phyloP scores from a whole-genome alignment of 2,329 filamentous ascomycete species.

The Thielaviopsis ethacetica region DNA sequence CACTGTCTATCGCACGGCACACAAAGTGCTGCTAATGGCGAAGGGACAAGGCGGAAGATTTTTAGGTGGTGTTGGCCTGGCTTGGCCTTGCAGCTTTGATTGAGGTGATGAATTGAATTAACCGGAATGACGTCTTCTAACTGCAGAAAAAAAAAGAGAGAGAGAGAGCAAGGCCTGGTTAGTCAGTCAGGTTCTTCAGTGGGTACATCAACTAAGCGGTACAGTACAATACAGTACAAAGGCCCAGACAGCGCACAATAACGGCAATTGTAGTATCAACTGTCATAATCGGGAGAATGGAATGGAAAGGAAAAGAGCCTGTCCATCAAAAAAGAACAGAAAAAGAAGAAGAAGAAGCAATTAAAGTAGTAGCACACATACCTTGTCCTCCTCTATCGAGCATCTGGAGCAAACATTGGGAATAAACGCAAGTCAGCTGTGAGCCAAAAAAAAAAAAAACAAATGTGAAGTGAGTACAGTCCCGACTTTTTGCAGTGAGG shows the following conservation, averaged over 20 bases:
- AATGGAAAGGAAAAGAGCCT: background rate
- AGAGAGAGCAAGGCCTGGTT: background rate
- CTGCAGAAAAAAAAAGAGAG: background rate
- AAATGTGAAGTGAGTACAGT: too few species aligned
- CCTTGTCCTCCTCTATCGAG: background rate
- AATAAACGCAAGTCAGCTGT: background rate
- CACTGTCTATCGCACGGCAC: background rate
- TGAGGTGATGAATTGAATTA: background rate
- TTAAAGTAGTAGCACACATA: background rate
- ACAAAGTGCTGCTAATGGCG: background rate
- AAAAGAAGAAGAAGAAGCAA: slow-evolving; percentile 18
- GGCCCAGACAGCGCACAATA: background rate
- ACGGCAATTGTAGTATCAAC: background rate
- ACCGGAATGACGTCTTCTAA: background rate
- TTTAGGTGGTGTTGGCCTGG: background rate
- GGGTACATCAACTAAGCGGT: background rate
- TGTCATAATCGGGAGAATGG: background rate
- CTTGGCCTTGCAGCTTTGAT: background rate
- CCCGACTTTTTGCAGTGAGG: background rate
- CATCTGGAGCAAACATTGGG: background rate
- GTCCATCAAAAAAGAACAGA: background rate
- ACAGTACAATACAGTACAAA: background rate
- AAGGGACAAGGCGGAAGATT: background rate
- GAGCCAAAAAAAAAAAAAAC: background rate
- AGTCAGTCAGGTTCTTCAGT: background rate